Base-by-base conservation (phyloP, 768 basidiomycete genomes). In the Russula sp. region DNA sequence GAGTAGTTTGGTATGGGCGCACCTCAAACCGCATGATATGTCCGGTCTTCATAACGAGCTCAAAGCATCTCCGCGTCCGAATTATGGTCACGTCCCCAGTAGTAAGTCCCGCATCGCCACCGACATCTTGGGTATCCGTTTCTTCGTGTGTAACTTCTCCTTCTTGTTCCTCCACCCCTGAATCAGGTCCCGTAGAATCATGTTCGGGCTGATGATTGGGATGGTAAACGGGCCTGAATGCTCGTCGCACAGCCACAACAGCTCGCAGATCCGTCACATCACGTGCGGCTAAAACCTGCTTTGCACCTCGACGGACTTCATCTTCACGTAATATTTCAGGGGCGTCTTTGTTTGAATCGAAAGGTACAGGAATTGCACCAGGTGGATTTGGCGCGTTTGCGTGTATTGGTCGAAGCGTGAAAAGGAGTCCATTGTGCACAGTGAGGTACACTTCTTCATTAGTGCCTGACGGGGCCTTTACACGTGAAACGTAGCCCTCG, bases 401-500 rank as follows among this genome's bases (percentile, higher is more conserved):
- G 51, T 79, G 75, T 0, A 79, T 67, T 5, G 83, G 75, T 18
- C 74, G 68, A 22, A 88, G 69, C 11, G 82, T 78, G 75, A 93
- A 93, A 34, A 95, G 75, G 70, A 84, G 82, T 6, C 90, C 89
- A 59, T 86, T 81, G 70, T 93, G 90, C 7, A 84, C 84, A 30
- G 82, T 76, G 44, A 94, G 78, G 74, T 94, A 95, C 16, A 88
- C 70, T 4, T 79, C 79, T 61, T 88, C 83, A 59, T 80, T 84
- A 32, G 73, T 72, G 65, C 84, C 83, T 22, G 82, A 78, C 68
- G 83, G 84, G 2, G 84, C 80, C 66, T 79, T 81, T 69, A 91
- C 80, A 53, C 87, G 86, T 64, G 90, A 83, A 49, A 95, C 77
- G 75, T 90, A 97, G 2, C 95, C 95, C 75, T 98, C 95, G 53